Evolutionary conservation across 441 rosid genomes (phyloP).

Genomic region (Metrosideros polymorpha): DNA sequence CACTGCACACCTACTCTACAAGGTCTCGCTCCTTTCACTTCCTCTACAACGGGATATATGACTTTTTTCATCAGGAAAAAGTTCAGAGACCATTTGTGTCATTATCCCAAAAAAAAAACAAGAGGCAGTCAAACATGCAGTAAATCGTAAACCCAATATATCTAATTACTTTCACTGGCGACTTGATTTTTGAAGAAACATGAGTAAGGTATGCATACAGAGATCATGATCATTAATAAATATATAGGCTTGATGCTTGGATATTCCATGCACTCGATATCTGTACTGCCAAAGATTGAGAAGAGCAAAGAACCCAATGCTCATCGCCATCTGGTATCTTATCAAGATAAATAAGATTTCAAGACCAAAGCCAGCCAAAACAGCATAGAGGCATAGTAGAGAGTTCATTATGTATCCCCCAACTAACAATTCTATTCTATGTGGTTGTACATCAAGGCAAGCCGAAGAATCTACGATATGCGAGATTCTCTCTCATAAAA

Average conservation of each 20-base stretch:
- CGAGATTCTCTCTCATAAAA: not conserved
- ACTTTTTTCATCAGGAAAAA: too few relatives aligned
- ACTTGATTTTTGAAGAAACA: not conserved
- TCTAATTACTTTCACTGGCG: not conserved
- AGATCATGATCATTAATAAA: not conserved
- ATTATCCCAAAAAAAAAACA: too few relatives aligned
- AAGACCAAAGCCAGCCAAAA: not conserved
- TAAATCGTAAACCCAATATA: not conserved
- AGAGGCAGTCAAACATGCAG: not conserved
- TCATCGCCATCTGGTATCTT: not conserved
- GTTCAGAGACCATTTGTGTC: too few relatives aligned
- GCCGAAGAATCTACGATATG: not conserved
- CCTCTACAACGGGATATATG: too few relatives aligned
- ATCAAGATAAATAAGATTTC: not conserved
- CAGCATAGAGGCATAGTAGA: not conserved
- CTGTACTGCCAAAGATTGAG: not conserved
- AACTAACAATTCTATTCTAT: not conserved
- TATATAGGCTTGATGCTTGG: not conserved
- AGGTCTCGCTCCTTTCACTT: too few relatives aligned
- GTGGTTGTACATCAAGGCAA: not conserved
- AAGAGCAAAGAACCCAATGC: not conserved
- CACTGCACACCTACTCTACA: too few relatives aligned
- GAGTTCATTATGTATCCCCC: not conserved
- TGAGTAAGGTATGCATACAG: not conserved
- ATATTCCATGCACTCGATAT: not conserved